These are phyloP conservation scores for Penicillium paradoxum DNA, from an alignment of 495 filamentous ascomycete genomes.

Conservation along the genomic window DNA sequence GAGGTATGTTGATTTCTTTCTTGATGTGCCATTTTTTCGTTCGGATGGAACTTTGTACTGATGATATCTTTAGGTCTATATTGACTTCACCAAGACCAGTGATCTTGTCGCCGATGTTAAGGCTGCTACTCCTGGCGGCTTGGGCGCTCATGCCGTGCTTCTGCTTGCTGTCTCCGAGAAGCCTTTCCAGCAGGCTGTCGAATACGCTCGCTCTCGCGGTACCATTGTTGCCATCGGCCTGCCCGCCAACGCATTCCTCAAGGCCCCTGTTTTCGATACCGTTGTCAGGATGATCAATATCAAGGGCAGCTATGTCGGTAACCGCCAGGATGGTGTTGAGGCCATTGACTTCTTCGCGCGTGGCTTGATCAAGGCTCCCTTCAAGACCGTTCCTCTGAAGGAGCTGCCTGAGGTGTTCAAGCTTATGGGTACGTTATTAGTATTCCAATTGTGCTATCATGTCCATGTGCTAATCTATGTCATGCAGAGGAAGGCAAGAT, in stretches of 20 bases:
- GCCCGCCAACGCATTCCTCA: slow-evolving; percentile 68
- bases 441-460: background rate
- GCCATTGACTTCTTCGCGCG: slow-evolving; percentile 80
- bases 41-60: background rate
- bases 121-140: slow-evolving; percentile 64
- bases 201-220: slow-evolving; percentile 78
- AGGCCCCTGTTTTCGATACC: slow-evolving; percentile 76
- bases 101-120: slow-evolving; percentile 78
- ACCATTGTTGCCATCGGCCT: slow-evolving; percentile 79
- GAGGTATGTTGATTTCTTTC: slow-evolving; percentile 13
- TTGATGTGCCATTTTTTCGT: too few relatives aligned
- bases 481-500: slow-evolving; percentile 62
- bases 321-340: slow-evolving; percentile 76
- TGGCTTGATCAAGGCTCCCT: slow-evolving; percentile 78
- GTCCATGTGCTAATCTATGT: slow-evolving; percentile 8
- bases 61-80: slow-evolving; percentile 40
- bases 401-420: slow-evolving; percentile 72
- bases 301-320: slow-evolving; percentile 88
- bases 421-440: slow-evolving; percentile 49
- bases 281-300: slow-evolving; percentile 86
- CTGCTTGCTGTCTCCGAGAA: slow-evolving; percentile 77
- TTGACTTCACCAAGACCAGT: slow-evolving; percentile 68
- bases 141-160: slow-evolving; percentile 83
- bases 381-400: slow-evolving; percentile 71
- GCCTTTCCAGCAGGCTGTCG: slow-evolving; percentile 87